These are phyloP conservation scores for Amanita phalloides DNA, from an alignment of 768 basidiomycete genomes.

Conservation along the genomic window DNA sequence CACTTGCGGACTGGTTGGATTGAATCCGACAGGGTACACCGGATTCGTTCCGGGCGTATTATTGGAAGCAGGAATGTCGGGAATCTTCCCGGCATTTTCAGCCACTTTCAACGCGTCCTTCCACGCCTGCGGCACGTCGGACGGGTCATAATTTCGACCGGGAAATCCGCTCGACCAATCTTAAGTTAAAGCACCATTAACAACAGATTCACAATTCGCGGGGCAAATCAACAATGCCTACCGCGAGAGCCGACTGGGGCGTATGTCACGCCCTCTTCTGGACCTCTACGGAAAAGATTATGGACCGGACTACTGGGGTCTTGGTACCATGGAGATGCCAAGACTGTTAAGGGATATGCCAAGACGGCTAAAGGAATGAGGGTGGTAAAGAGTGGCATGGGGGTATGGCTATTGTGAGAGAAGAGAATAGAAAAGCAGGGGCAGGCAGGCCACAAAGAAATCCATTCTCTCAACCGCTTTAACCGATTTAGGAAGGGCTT, in stretches of 20 bases:
- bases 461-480: background rate
- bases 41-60: constrained; percentile 25
- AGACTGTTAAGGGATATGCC: constrained; percentile 11
- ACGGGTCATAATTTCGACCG: constrained; percentile 30
- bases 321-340: constrained; percentile 46
- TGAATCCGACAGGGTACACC: constrained; percentile 32
- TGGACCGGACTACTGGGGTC: constrained; percentile 46
- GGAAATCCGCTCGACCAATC: constrained; percentile 65
- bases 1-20: constrained; percentile 37
- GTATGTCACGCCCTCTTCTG: constrained; percentile 37
- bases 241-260: constrained; percentile 50
- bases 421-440: background rate
- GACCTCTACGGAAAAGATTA: constrained; percentile 48
- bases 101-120: constrained; percentile 57
- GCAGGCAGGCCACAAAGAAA: background rate
- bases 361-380: constrained; percentile 10
- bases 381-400: constrained; percentile 14
- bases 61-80: constrained; percentile 46
- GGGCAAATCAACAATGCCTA: constrained; percentile 16
- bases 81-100: constrained; percentile 62
- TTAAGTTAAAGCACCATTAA: constrained; percentile 4
- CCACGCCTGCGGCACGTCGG: constrained; percentile 58
- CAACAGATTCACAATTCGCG: background rate
- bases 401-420: constrained; percentile 8
- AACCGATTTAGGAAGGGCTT: background rate